Base-by-base conservation (phyloP, 2,329 filamentous ascomycete genomes). In the Helotiales sp. region DNA sequence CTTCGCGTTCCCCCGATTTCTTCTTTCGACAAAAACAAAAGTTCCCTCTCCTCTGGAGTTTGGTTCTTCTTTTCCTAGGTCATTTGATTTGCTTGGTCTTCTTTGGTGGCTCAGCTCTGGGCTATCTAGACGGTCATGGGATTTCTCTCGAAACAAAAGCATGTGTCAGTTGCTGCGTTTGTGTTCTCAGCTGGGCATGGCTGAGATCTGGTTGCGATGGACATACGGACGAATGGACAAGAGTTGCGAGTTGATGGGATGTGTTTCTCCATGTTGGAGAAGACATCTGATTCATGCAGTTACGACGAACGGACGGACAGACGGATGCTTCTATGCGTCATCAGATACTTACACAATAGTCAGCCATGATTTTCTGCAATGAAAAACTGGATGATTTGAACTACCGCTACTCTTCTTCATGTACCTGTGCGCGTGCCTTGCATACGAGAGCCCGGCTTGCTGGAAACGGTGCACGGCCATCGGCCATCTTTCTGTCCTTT, bases 81-180 rank as follows among this genome's bases (percentile, higher is more conserved):
- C n/a, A 15, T 25, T 24, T 25, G 12, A 15, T 25, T 44, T 19
- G 12, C 27, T 44, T 10, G 31, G 38, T 42, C 19, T 24, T 42
- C 38, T 12, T 44, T 44, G 40, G 40, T 44, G 40, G 40, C 40
- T 44, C 40, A n/a, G n/a, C 27, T 17, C 19, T 25, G 40, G 40
- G 40, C 40, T 44, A 44, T 44, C 40, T 44, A 44, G 40, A 44
- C 40, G 40, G 40, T 44, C 22, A n/a, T 44, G 40, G 40, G 40
- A 24, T 15, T 27, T 25, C 13, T n/a, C 40, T 17, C 40, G 19
- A 27, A 44, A 24, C 22, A 44, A 25, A 40, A 40, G 36, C 36
- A 44, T 17, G 15, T 13, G 40, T 44, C 40, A 44, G 12, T 44
- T 44, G 19, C 22, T 44, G n/a, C 27, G 40, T 44, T 44, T 24